Conservation (phyloP, 2,329 filamentous ascomycete genomes). For the Alternaria conjuncta region DNA sequence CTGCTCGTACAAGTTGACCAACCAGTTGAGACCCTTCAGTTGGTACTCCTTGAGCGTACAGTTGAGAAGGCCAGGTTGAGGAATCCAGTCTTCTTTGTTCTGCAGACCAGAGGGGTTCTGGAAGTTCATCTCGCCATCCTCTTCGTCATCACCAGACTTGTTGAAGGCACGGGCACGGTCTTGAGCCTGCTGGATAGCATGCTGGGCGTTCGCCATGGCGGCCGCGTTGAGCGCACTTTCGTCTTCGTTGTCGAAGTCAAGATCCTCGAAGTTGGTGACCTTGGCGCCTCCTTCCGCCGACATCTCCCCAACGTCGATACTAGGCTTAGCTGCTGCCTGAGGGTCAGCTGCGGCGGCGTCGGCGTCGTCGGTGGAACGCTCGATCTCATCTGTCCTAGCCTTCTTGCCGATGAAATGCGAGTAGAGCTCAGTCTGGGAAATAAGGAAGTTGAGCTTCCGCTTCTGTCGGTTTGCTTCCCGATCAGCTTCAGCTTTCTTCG, state of each 20-base stretch:
- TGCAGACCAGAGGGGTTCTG: slow-evolving; percentile 96
- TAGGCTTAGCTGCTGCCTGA: slow-evolving; percentile 47
- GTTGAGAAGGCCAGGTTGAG: slow-evolving; percentile 91
- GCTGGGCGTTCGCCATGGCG: slow-evolving; percentile 94
- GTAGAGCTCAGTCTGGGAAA: slow-evolving; percentile 97
- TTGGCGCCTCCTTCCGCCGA: slow-evolving; percentile 64
- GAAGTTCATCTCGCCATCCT: slow-evolving; percentile 99
- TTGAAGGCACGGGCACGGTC: slow-evolving; percentile 94
- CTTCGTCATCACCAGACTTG: slow-evolving; percentile 58
- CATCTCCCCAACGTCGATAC: slow-evolving; percentile 57
- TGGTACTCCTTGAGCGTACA: slow-evolving; percentile 98
- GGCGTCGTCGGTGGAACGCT: slow-evolving; percentile 84
- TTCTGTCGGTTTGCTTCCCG: slow-evolving; percentile 97
- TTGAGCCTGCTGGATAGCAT: slow-evolving; percentile 92
- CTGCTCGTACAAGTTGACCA: slow-evolving; percentile 98
- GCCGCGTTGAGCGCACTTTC: slow-evolving; percentile 81
- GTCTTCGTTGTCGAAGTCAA: slow-evolving; percentile 95
- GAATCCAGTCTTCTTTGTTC: slow-evolving; percentile 78
- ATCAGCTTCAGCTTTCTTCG: slow-evolving; percentile 94
- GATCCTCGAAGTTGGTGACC: slow-evolving; percentile 91
- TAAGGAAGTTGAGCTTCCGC: slow-evolving; percentile 98
- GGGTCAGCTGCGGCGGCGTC: slow-evolving; percentile 52
- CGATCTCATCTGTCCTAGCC: slow-evolving; percentile 96
- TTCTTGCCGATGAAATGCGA: slow-evolving; percentile 99
- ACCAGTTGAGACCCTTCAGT: slow-evolving; percentile 98